A percentile compares a stretch with the other conserved stretches of the same genome.
Evolutionary conservation across 179 eudicot species (phyloP).

Genomic region (Carnegiea gigantea): DNA sequence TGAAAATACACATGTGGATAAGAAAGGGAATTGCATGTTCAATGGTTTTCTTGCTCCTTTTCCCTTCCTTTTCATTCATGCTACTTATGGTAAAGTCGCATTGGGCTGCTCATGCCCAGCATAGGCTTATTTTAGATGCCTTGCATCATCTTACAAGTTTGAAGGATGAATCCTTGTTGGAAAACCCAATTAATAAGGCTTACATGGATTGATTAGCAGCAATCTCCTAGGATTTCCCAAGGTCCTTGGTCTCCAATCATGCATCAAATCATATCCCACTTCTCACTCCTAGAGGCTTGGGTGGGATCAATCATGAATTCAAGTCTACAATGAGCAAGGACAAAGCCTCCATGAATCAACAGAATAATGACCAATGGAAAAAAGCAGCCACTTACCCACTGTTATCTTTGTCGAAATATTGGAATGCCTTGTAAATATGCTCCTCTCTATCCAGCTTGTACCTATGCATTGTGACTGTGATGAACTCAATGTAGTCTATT

Average conservation of each 20-base stretch:
- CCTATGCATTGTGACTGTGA: slow-evolving; percentile 56
- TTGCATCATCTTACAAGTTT: background rate
- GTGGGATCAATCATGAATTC: background rate
- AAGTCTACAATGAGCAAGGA: background rate
- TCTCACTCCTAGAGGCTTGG: background rate
- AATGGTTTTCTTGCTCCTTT: background rate
- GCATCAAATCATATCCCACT: background rate
- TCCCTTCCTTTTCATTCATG: background rate
- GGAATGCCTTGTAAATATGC: slow-evolving; percentile 55
- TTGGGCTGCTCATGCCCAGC: background rate
- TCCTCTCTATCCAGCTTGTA: slow-evolving; percentile 54
- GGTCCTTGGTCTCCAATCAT: background rate
- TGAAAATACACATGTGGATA: too few species aligned
- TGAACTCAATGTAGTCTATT: slow-evolving; percentile 54
- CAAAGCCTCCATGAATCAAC: too few species aligned
- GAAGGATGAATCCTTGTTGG: background rate
- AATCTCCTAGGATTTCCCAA: background rate
- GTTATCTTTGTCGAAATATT: slow-evolving; percentile 48
- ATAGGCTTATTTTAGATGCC: background rate
- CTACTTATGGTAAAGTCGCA: background rate
- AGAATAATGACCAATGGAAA: too few species aligned
- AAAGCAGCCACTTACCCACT: slow-evolving; percentile 43
- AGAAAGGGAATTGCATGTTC: too few species aligned
- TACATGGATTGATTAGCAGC: background rate
- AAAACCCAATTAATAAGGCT: too few species aligned